Conservation (phyloP, 805 yeast species). For the Myxozyma melibiosi region DNA sequence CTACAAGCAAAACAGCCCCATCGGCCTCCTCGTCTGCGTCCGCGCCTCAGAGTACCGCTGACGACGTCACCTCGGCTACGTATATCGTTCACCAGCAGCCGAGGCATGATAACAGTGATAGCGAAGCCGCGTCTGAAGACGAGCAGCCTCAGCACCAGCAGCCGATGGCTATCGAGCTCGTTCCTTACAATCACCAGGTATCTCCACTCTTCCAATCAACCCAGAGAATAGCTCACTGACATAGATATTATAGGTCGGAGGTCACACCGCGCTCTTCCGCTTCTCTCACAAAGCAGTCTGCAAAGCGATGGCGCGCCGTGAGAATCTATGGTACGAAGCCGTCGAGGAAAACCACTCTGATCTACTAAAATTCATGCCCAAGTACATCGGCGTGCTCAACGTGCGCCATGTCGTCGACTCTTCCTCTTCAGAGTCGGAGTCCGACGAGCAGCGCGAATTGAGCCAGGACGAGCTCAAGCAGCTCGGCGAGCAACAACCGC, state of each 20-base stretch:
- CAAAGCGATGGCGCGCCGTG: slow-evolving; percentile 87
- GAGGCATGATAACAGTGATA: slow-evolving; percentile 30
- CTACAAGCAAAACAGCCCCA: not conserved
- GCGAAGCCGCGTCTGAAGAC: slow-evolving; percentile 26
- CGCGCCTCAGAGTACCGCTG: slow-evolving; percentile 13
- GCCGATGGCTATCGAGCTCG: slow-evolving; percentile 76
- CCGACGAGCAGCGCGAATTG: slow-evolving; percentile 21
- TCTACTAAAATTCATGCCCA: slow-evolving; percentile 83
- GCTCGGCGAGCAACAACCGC: not conserved
- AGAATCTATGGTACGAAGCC: slow-evolving; percentile 87
- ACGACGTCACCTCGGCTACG: slow-evolving; percentile 40
- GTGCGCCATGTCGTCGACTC: slow-evolving; percentile 68
- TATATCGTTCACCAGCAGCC: slow-evolving; percentile 39
- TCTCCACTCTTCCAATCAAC: not conserved
- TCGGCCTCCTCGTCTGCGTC: no score
- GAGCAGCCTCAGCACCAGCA: slow-evolving; percentile 15
- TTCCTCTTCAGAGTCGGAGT: slow-evolving; percentile 31
- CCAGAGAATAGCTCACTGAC: not conserved
- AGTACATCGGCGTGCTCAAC: slow-evolving; percentile 89
- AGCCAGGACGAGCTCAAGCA: not conserved
- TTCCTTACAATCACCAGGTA: slow-evolving; percentile 89
- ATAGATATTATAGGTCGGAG: slow-evolving; percentile 59
- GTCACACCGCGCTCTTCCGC: slow-evolving; percentile 94
- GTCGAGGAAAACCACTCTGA: slow-evolving; percentile 79
- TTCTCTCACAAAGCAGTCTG: slow-evolving; percentile 92